Base-by-base conservation (phyloP, 106 monocot species). In the Dactylorhiza incarnata region DNA sequence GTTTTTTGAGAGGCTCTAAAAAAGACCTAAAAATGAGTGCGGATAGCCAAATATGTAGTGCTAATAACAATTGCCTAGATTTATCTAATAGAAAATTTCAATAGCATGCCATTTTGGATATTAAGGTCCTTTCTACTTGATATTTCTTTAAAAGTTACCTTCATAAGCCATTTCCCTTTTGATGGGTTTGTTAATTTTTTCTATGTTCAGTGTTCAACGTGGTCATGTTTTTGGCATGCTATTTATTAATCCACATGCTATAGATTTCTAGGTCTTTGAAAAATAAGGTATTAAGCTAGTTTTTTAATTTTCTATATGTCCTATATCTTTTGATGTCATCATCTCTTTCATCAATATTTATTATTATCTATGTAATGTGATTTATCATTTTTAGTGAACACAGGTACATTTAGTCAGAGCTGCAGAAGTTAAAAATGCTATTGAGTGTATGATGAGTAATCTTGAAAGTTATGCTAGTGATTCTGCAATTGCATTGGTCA, bases 401-500 rank as follows among this genome's bases (percentile, higher is more conserved):
- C 89, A 97, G 97, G 91, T 87, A 80, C 93, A 97, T 83, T 89
- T 97, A 76, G 73, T 82, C 51, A 84, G 77, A 85, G 97, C 97
- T 83, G 87, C 91, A n/a, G 97, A 97, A 83, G 97, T 94, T 59
- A 97, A 97, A 86, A 84, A 82, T 77, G 84, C 91, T 43, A 87
- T 97, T 44, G 97, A 97, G 68, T 91, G 89, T 84, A 89, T 89
- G 55, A 94, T 97, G 91, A 85, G 84, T 49, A 97, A 94, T 75
- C 74, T 91, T 74, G 89, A 97, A 81, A 94, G 88, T 12, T 86
- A 85, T 84, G 78, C 78, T 77, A 68, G 81, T 80, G 91, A 94
- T 87, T 67, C 89, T 85, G 80, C 75, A 53, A 74, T 79, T n/a
- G 63, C 75, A 19, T 71, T 66, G 68, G 75, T 71, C 68, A 55